These are phyloP conservation scores for Scenedesmus sp. DNA, from an alignment of 163 green algal species.

Conservation along the genomic window DNA sequence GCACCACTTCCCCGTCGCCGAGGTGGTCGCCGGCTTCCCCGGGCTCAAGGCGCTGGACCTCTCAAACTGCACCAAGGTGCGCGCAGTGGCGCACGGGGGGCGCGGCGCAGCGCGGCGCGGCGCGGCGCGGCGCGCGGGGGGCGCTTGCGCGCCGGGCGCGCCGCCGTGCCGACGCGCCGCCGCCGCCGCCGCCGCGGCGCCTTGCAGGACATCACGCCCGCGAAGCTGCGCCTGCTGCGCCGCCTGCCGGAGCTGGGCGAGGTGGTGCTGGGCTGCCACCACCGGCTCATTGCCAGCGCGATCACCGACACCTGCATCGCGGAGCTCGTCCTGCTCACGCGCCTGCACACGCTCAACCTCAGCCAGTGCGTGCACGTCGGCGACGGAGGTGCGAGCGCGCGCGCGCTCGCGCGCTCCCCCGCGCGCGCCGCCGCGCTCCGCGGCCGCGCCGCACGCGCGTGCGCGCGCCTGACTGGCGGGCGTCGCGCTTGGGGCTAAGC, in stretches of 20 bases:
- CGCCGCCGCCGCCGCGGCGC: not conserved
- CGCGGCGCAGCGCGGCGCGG: too few species aligned
- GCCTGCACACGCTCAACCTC: slow-evolving; percentile 52
- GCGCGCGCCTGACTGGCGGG: too few species aligned
- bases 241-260: slow-evolving; percentile 44
- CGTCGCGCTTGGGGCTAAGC: too few species aligned
- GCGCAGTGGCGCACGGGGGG: not conserved
- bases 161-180: not conserved
- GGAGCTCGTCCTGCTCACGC: slow-evolving; percentile 38
- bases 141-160: not conserved
- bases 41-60: slow-evolving; percentile 36
- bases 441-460: too few species aligned
- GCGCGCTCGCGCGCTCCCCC: too few species aligned
- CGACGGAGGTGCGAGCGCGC: slow-evolving; percentile 50
- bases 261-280: slow-evolving; percentile 55
- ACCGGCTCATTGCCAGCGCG: slow-evolving; percentile 46
- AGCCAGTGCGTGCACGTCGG: slow-evolving; percentile 63
- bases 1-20: not conserved
- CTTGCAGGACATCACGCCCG: slow-evolving; percentile 51
- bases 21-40: slow-evolving; percentile 17
- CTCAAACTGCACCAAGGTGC: slow-evolving; percentile 40
- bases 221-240: slow-evolving; percentile 43
- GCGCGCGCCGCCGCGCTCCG: too few species aligned
- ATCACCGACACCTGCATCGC: slow-evolving; percentile 51
- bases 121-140: too few species aligned